phyloP scores from a whole-genome alignment of 306 rosid genomes.

The Citrullus amarus region DNA sequence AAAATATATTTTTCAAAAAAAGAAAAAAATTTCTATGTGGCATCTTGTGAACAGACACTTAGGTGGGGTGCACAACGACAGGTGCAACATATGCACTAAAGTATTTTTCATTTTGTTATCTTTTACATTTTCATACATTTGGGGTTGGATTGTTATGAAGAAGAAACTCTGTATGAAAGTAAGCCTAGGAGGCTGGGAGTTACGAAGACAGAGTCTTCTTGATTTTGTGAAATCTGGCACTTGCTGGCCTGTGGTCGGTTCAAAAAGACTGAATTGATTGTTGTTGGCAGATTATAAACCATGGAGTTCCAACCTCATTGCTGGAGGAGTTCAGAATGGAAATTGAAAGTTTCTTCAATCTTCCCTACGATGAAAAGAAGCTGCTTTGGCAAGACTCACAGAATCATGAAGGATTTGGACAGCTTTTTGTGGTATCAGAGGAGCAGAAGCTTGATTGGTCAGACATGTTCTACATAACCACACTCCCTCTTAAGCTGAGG shows the following conservation, averaged over 20 bases:
- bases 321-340: conserved; percentile 16
- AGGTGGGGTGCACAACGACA: too few species aligned
- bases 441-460: conserved; percentile 37
- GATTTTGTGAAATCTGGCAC: not conserved
- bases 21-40: too few species aligned
- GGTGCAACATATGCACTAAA: too few species aligned
- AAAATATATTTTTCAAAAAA: too few species aligned
- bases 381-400: conserved; percentile 22
- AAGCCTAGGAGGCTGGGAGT: not conserved
- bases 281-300: conserved; percentile 14
- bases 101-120: too few species aligned
- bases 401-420: conserved; percentile 29
- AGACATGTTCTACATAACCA: conserved; percentile 25
- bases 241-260: not conserved
- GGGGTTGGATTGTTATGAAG: not conserved
- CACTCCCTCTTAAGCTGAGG: conserved; percentile 14
- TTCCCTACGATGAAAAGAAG: conserved; percentile 25
- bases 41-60: too few species aligned
- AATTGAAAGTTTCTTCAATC: conserved; percentile 15
- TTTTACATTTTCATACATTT: too few species aligned
- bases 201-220: not conserved
- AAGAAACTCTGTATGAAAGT: not conserved
- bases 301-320: conserved; percentile 17
- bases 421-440: conserved; percentile 24
- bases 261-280: not conserved